A percentile compares a stretch with the other conserved stretches of the same genome.
Conservation (phyloP, 495 filamentous ascomycete species). For the Hypoxylon fragiforme region DNA sequence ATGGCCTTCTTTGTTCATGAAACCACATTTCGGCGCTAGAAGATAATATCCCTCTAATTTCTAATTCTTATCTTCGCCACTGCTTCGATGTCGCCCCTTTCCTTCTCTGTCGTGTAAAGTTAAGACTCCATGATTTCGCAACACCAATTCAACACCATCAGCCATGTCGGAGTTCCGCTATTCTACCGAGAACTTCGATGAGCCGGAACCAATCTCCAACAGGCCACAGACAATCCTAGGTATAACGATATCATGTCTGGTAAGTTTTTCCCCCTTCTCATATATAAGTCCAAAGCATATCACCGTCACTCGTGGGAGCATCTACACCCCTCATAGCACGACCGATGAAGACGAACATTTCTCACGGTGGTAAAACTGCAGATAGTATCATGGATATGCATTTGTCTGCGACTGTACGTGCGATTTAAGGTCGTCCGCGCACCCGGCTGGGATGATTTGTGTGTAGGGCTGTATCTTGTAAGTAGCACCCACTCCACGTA, state of each 20-base stretch:
- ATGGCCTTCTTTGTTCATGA: too few relatives aligned
- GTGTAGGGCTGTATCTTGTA: constrained; percentile 38
- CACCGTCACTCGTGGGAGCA: neutral
- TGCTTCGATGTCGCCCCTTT: neutral
- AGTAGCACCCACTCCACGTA: neutral
- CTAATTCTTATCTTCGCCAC: constrained; percentile 7
- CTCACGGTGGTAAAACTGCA: constrained; percentile 6
- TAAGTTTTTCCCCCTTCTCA: constrained; percentile 17
- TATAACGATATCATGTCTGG: constrained; percentile 31
- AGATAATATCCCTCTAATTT: too few relatives aligned
- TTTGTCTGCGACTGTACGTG: constrained; percentile 34
- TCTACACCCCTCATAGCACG: neutral
- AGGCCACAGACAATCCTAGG: constrained; percentile 31
- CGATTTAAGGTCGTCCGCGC: constrained; percentile 29
- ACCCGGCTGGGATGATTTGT: constrained; percentile 42
- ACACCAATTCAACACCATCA: too few relatives aligned
- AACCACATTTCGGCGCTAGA: too few relatives aligned
- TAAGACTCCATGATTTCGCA: too few relatives aligned
- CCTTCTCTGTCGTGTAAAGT: constrained; percentile 6
- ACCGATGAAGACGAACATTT: neutral
- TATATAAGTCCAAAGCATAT: too few relatives aligned
- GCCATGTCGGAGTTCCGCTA: constrained; percentile 30
- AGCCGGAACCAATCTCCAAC: constrained; percentile 32
- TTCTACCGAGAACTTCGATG: constrained; percentile 30
- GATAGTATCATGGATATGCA: constrained; percentile 37